These are phyloP conservation scores for Omphalea diandra DNA, from an alignment of 441 rosid genomes.

Conservation along the genomic window DNA sequence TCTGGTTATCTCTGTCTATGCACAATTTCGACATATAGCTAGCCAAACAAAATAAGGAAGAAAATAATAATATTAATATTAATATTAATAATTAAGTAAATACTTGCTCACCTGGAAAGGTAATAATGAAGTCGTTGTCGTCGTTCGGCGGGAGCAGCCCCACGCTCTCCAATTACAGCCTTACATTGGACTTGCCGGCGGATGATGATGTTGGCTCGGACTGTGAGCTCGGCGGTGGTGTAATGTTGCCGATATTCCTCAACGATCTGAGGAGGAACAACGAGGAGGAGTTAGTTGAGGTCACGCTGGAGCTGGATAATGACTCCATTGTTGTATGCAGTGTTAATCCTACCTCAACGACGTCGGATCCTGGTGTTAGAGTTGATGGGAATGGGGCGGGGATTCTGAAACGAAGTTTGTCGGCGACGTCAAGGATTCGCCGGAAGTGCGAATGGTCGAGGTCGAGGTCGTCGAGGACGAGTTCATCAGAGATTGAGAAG, in stretches of 20 bases:
- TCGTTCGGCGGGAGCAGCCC: too few relatives aligned
- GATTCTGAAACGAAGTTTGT: conserved; percentile 45
- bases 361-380: too few relatives aligned
- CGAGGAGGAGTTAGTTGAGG: conserved; percentile 63
- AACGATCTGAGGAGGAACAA: conserved; percentile 49
- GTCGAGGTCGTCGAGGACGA: conserved; percentile 50
- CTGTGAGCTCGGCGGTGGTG: conserved; percentile 50
- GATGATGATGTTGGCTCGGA: too few relatives aligned
- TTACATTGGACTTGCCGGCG: too few relatives aligned
- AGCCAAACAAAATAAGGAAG: not conserved
- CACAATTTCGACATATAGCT: not conserved
- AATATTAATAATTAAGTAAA: too few relatives aligned
- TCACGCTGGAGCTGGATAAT: conserved; percentile 38
- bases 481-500: conserved; percentile 41
- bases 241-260: conserved; percentile 87
- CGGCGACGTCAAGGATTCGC: conserved; percentile 57
- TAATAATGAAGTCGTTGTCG: too few relatives aligned
- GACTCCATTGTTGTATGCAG: too few relatives aligned
- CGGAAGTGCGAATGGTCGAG: conserved; percentile 55
- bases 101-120: too few relatives aligned
- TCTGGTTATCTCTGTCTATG: not conserved
- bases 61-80: not conserved
- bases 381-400: too few relatives aligned
- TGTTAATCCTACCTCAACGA: too few relatives aligned
- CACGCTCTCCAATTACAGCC: too few relatives aligned